Evolutionary conservation across 208 protist species (phyloP).

Genomic region (Crithidia fasciculata): DNA sequence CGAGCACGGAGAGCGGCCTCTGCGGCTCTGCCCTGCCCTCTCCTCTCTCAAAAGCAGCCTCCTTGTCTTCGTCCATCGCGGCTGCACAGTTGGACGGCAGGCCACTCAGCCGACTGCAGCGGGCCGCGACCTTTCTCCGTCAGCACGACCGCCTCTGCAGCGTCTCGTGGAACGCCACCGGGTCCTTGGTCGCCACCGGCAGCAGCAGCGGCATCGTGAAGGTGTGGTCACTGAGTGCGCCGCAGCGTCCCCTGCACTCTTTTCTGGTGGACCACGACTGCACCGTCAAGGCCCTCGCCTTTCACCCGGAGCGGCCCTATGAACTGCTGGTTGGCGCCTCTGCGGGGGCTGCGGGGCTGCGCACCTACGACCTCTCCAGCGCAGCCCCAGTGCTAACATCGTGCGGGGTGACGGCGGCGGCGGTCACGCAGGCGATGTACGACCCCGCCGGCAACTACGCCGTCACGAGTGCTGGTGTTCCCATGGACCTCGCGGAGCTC

Average conservation of each 20-base stretch:
- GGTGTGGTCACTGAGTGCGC: slow-evolving; percentile 64
- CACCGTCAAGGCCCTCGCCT: slow-evolving; percentile 63
- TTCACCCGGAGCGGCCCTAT: slow-evolving; percentile 75
- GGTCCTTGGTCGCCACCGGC: slow-evolving; percentile 72
- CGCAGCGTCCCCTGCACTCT: slow-evolving; percentile 42
- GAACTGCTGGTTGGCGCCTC: slow-evolving; percentile 63
- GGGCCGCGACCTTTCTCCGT: slow-evolving; percentile 32
- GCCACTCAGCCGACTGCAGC: slow-evolving; percentile 30
- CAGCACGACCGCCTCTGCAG: slow-evolving; percentile 63
- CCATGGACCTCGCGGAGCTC: background rate
- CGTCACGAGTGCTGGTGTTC: slow-evolving; percentile 58
- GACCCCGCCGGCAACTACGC: slow-evolving; percentile 72
- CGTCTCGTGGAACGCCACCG: slow-evolving; percentile 66
- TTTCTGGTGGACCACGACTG: slow-evolving; percentile 42
- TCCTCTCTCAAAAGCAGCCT: background rate
- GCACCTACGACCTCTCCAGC: slow-evolving; percentile 67
- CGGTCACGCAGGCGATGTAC: slow-evolving; percentile 74
- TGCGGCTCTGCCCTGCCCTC: slow-evolving; percentile 9
- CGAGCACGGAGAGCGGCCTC: slow-evolving; percentile 1
- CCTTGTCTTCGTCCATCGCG: background rate
- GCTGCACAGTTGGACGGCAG: background rate
- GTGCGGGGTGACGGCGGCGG: slow-evolving; percentile 43
- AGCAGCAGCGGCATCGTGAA: slow-evolving; percentile 58
- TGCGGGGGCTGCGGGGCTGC: slow-evolving; percentile 42
- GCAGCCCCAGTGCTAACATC: slow-evolving; percentile 34